Evolutionary conservation across 1,284 basidiomycete genomes (phyloP).

Genomic region (Lignosus rhinocerotis): DNA sequence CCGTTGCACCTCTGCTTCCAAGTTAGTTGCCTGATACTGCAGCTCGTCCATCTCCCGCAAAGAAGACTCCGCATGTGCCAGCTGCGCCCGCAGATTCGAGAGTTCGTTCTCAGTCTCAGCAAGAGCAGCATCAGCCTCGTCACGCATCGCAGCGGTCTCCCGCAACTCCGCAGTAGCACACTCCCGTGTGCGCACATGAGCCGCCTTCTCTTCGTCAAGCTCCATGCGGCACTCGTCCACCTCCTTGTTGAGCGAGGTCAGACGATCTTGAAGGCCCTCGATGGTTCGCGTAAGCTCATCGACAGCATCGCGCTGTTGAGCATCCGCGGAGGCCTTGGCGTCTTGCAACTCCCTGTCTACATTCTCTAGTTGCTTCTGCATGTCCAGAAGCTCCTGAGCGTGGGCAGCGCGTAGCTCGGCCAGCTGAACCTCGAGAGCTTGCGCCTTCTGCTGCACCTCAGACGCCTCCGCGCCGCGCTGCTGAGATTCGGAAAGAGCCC

Average conservation of each 20-base stretch:
- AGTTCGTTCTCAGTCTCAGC: slow-evolving; percentile 33
- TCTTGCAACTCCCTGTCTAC: slow-evolving; percentile 24
- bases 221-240: slow-evolving; percentile 30
- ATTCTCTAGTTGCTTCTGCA: slow-evolving; percentile 31
- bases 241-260: slow-evolving; percentile 26
- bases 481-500: slow-evolving; percentile 29
- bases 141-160: slow-evolving; percentile 25
- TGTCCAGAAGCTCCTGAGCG: slow-evolving; percentile 26
- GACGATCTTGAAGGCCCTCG: slow-evolving; percentile 31
- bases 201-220: slow-evolving; percentile 41
- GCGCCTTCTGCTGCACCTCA: slow-evolving; percentile 16
- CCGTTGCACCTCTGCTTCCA: slow-evolving; percentile 66
- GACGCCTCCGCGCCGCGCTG: slow-evolving; percentile 20
- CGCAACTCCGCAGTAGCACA: slow-evolving; percentile 27
- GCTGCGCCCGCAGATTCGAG: slow-evolving; percentile 27
- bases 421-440: slow-evolving; percentile 24
- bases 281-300: slow-evolving; percentile 32
- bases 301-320: slow-evolving; percentile 27
- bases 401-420: slow-evolving; percentile 26
- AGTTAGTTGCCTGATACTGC: slow-evolving; percentile 54
- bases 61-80: slow-evolving; percentile 29
- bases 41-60: slow-evolving; percentile 42
- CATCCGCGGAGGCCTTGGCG: slow-evolving; percentile 28
- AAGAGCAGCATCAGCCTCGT: slow-evolving; percentile 32
- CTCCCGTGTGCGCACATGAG: slow-evolving; percentile 30